Evolutionary conservation across 2,329 filamentous ascomycete species (phyloP).

Genomic region (Aspergillus piperis): DNA sequence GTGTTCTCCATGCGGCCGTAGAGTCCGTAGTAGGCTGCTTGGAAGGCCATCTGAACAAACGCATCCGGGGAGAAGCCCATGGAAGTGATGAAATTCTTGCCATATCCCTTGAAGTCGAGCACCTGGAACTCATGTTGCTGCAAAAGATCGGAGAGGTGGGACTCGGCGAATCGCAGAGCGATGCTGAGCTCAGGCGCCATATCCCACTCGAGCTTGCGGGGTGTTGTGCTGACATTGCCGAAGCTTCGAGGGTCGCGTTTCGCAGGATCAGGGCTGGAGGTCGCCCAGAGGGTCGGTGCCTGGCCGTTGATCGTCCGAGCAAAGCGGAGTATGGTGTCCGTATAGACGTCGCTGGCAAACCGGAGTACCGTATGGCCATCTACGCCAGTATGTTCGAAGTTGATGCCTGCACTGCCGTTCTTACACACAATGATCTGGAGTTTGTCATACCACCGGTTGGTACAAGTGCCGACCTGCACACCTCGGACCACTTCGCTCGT

Average conservation of each 20-base stretch:
- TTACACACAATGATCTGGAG: conserved; percentile 98
- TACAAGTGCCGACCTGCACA: conserved; percentile 95
- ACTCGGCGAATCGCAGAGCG: conserved; percentile 92
- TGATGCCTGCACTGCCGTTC: conserved; percentile 97
- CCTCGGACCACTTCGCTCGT: conserved; percentile 89
- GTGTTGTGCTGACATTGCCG: conserved; percentile 88
- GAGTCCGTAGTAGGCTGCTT: conserved; percentile 94
- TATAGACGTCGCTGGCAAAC: conserved; percentile 95
- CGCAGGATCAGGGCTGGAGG: conserved; percentile 84
- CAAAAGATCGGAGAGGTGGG: conserved; percentile 87
- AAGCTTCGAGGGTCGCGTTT: conserved; percentile 91
- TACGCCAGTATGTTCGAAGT: conserved; percentile 97
- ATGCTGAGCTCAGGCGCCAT: conserved; percentile 90
- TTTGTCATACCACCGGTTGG: conserved; percentile 99
- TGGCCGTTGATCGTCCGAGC: conserved; percentile 93
- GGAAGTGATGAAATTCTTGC: conserved; percentile 96
- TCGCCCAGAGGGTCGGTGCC: conserved; percentile 88
- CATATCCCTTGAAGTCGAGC: conserved; percentile 83
- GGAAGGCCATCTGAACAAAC: conserved; percentile 98
- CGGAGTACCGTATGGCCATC: conserved; percentile 96
- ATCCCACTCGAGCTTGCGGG: conserved; percentile 96
- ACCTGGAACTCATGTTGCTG: conserved; percentile 96
- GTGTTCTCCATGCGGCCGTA: conserved; percentile 93
- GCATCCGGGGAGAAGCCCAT: conserved; percentile 97
- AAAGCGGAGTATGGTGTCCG: conserved; percentile 94